phyloP scores from a whole-genome alignment of 768 basidiomycete genomes.

The Tricholoma bakamatsutake region DNA sequence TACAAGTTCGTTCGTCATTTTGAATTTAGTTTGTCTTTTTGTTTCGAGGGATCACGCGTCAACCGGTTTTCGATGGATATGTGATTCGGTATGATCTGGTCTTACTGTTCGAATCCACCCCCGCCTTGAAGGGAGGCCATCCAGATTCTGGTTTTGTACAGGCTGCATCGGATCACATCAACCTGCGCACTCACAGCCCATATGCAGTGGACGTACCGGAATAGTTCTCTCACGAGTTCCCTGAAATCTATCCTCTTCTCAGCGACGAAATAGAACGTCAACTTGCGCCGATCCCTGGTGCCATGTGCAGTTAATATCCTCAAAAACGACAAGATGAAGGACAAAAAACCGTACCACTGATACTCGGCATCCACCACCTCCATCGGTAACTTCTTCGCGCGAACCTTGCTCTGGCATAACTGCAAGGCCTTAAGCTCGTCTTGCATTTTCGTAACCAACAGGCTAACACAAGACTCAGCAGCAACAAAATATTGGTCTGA shows the following conservation, averaged over 20 bases:
- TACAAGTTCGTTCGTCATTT: neutral
- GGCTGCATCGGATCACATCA: constrained; percentile 29
- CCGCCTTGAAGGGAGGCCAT: constrained; percentile 77
- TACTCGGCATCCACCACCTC: constrained; percentile 98
- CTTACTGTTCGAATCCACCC: constrained; percentile 32
- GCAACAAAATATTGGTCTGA: neutral
- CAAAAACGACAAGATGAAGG: neutral
- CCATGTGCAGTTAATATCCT: neutral
- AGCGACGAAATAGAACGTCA: constrained; percentile 97
- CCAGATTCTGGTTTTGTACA: constrained; percentile 96
- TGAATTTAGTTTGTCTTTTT: neutral
- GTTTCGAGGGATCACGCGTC: constrained; percentile 3
- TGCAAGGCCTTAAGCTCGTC: constrained; percentile 92
- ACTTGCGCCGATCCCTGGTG: constrained; percentile 89
- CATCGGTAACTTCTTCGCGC: constrained; percentile 95
- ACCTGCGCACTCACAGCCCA: neutral
- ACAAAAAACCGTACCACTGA: constrained; percentile 67
- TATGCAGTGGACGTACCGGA: constrained; percentile 50
- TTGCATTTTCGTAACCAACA: constrained; percentile 75
- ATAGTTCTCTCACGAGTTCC: constrained; percentile 91
- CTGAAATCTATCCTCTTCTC: constrained; percentile 95
- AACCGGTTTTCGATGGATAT: constrained; percentile 5
- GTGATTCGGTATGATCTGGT: neutral
- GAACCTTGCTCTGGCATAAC: constrained; percentile 86
- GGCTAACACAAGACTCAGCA: constrained; percentile 31